These are phyloP conservation scores for Psophocarpus tetragonolobus DNA, from an alignment of 306 rosid genomes.

Conservation along the genomic window DNA sequence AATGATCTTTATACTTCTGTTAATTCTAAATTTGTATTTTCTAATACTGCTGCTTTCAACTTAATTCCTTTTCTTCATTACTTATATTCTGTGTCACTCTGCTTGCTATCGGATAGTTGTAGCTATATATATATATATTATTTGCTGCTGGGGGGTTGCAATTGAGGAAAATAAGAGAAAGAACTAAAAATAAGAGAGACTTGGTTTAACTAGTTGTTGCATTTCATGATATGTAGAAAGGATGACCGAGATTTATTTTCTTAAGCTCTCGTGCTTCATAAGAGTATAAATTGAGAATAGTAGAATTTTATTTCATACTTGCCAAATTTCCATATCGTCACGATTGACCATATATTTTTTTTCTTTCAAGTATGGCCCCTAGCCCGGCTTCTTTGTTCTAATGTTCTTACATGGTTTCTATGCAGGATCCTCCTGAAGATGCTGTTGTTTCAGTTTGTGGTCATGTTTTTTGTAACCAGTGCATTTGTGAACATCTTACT, in stretches of 20 bases:
- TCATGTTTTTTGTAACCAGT: constrained; percentile 96
- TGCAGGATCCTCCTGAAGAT: constrained; percentile 97
- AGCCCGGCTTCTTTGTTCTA: not conserved
- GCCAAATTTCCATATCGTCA: not conserved
- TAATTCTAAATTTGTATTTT: not conserved
- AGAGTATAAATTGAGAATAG: not conserved
- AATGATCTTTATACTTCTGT: not conserved
- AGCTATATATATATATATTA: not conserved
- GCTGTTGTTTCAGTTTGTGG: constrained; percentile 94
- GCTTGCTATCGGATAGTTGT: not conserved
- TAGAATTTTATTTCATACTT: not conserved
- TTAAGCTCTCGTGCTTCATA: not conserved
- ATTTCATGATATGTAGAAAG: constrained; percentile 6
- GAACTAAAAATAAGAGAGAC: not conserved
- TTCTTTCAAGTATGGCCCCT: not conserved
- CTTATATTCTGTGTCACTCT: not conserved
- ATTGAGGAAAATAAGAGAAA: not conserved
- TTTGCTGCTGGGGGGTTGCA: not conserved
- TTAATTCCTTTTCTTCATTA: not conserved
- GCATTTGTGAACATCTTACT: constrained; percentile 77
- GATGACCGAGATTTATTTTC: not conserved
- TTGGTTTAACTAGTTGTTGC: not conserved
- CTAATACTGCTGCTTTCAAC: not conserved
- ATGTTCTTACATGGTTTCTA: constrained; percentile 9
- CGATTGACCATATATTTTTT: constrained; percentile 3